Base-by-base conservation (phyloP, 805 yeast genomes). In the Ogataea nitratoaversa region DNA sequence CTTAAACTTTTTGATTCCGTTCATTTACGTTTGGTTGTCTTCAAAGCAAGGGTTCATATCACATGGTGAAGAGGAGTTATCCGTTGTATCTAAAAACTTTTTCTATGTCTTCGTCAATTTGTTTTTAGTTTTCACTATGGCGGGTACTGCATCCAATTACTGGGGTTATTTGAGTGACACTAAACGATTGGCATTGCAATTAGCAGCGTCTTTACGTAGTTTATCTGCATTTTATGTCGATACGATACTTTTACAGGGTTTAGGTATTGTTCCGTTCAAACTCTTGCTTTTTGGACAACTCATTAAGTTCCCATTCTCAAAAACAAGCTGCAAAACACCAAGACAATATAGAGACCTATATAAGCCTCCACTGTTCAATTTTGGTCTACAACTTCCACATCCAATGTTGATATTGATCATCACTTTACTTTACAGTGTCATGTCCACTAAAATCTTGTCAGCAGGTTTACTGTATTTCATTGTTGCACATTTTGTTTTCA, bases 51-150 rank as follows among this genome's bases (percentile, higher is more conserved):
- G 98, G 0, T 86, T 78, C 53, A 81, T 95, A 0, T 88, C 97
- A 5, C 82, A 84, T 53, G 90, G 95, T 30, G 98, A 93, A 50
- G 96, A 86, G 50, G 98, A 93, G 59, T 65, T 89, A 14, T 84
- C 96, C 0, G 78, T 89, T 19, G 95, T 91, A 2, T 80, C 93
- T 20, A 91, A 91, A 64, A 93, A 93, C 67, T 91, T 90, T 65
- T 90, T 93, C 59, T 93, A 89, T 62, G 84, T 90, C 28, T 93
- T 93, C 65, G 95, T 91, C 48, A 91, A 91, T 62, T 71, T 93
- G 74, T 93, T 91, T 57, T 69, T 91, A 56, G 95, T 91, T 20
- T 93, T 93, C 67, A 91, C 98, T 1, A 74, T 90, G 54, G 95
- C 95, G 7, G 96, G 96, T 47, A 87, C 96, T 1, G 91, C 93